Conservation (phyloP, 2,329 filamentous ascomycete genomes). For the Fusarium redolens region DNA sequence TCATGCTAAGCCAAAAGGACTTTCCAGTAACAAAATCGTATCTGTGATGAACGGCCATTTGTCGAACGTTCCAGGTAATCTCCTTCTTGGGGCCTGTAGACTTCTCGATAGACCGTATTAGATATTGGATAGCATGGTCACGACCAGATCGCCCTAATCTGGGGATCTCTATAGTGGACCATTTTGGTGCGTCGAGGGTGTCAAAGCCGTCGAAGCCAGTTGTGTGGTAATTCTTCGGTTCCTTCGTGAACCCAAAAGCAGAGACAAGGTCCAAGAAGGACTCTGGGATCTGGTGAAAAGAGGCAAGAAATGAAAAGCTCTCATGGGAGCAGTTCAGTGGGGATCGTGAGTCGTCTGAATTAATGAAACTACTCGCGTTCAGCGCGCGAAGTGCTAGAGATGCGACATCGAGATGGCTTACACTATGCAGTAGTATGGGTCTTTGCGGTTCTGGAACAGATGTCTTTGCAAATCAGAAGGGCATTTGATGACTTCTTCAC, state of each 20-base stretch:
- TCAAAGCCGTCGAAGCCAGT: constrained; percentile 6
- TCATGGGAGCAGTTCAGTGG: constrained; percentile 4
- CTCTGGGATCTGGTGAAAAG: constrained; percentile 8
- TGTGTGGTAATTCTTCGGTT: constrained; percentile 11
- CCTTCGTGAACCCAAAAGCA: constrained; percentile 1
- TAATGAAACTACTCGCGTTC: too few relatives aligned
- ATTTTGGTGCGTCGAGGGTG: background rate
- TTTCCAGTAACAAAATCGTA: background rate
- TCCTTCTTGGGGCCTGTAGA: background rate
- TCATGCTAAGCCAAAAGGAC: background rate
- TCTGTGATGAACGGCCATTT: background rate
- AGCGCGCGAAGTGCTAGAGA: too few relatives aligned
- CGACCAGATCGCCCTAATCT: constrained; percentile 10
- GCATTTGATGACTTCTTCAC: too few relatives aligned
- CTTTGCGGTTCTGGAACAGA: too few relatives aligned
- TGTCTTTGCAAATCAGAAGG: too few relatives aligned
- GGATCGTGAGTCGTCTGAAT: background rate
- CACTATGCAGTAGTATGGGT: too few relatives aligned
- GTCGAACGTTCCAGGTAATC: background rate
- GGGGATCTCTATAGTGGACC: background rate
- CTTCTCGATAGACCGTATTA: constrained; percentile 14
- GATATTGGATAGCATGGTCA: constrained; percentile 10
- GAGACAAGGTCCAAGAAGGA: constrained; percentile 12
- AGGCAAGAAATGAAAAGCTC: background rate
- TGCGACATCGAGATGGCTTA: too few relatives aligned